Percentiles rank a stretch among this genome's conserved stretches.
phyloP scores from a whole-genome alignment of 371 early-diverging fungal genomes.

The Apophysomyces trapeziformis region DNA sequence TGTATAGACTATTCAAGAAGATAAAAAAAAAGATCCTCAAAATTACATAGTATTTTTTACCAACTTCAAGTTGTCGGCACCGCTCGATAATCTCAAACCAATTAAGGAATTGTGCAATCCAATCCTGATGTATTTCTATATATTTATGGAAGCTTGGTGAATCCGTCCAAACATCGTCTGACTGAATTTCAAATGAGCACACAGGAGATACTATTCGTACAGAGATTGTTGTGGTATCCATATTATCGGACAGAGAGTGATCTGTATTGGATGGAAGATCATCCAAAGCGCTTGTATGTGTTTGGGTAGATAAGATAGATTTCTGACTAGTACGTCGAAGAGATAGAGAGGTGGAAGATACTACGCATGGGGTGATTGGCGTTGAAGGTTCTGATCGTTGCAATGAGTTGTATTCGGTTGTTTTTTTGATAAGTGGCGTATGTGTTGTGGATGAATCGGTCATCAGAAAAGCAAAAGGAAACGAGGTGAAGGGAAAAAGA shows the following conservation, averaged over 20 bases:
- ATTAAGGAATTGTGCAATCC: slow-evolving; percentile 26
- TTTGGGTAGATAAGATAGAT: background rate
- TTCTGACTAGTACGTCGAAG: slow-evolving; percentile 1
- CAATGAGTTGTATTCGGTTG: background rate
- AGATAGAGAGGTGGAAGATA: background rate
- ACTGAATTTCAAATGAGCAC: slow-evolving; percentile 25
- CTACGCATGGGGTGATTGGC: background rate
- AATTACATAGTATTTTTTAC: slow-evolving; percentile 6
- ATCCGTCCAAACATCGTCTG: slow-evolving; percentile 43
- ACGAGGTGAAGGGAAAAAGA: slow-evolving; percentile 11
- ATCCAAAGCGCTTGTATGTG: background rate
- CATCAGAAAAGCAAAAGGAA: slow-evolving; percentile 14
- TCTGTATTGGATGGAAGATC: slow-evolving; percentile 1
- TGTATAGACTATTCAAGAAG: slow-evolving; percentile 2
- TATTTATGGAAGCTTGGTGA: slow-evolving; percentile 36
- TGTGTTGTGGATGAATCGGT: background rate
- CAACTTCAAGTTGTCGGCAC: slow-evolving; percentile 38
- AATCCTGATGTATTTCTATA: slow-evolving; percentile 26
- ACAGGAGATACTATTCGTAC: background rate
- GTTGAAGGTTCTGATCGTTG: background rate
- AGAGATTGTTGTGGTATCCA: background rate
- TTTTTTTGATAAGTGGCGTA: background rate
- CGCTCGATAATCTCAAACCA: slow-evolving; percentile 36
- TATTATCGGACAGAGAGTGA: background rate
- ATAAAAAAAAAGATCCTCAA: no score